Percentiles rank a stretch among this genome's conserved stretches.
Evolutionary conservation across 345 rosid species (phyloP).

Genomic region (Hypericum androsaemum): DNA sequence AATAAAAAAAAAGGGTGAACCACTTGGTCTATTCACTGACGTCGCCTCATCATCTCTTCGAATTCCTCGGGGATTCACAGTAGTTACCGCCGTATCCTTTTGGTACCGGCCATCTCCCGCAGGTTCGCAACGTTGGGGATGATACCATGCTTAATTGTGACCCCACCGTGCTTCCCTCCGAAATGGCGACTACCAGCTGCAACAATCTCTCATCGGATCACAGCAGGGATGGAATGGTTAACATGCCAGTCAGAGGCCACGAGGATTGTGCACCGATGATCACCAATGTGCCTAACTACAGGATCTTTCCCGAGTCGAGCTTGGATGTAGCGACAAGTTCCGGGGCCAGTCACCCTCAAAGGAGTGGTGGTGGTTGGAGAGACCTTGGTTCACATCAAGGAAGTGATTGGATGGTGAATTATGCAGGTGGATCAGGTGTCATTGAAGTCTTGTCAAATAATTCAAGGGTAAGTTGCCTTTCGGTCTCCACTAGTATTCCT

Average conservation of each 20-base stretch:
- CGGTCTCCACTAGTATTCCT: constrained; percentile 15
- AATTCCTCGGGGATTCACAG: too few species aligned
- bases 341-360: constrained; percentile 19
- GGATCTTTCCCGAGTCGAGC: neutral
- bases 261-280: neutral
- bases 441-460: constrained; percentile 35
- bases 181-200: constrained; percentile 16
- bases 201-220: constrained; percentile 3
- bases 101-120: too few species aligned
- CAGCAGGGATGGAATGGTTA: constrained; percentile 15
- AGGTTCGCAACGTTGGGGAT: constrained; percentile 20
- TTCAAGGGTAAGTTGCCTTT: constrained; percentile 13
- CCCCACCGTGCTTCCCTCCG: constrained; percentile 13
- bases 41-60: too few species aligned
- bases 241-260: neutral
- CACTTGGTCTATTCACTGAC: too few species aligned
- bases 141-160: constrained; percentile 17
- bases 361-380: constrained; percentile 21
- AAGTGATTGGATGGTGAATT: constrained; percentile 36
- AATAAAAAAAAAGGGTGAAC: too few species aligned
- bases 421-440: constrained; percentile 27
- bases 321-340: constrained; percentile 7
- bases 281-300: too few species aligned
- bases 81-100: too few species aligned
- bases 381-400: constrained; percentile 18